Evolutionary conservation across 345 rosid species (phyloP).

Genomic region (Sonneratia caseolaris): DNA sequence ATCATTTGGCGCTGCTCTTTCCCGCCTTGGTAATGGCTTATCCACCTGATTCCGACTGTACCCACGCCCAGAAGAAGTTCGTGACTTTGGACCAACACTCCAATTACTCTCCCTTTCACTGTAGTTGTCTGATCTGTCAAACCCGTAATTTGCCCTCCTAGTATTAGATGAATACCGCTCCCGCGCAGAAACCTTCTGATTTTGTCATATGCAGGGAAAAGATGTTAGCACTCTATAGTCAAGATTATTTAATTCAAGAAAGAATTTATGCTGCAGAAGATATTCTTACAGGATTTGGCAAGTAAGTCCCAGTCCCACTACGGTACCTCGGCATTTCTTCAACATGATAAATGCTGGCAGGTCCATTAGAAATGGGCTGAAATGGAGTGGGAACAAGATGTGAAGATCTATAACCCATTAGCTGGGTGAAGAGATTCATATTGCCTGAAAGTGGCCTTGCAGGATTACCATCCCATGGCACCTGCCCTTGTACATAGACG

Average conservation of each 20-base stretch:
- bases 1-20: slow-evolving; percentile 33
- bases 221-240: slow-evolving; percentile 1
- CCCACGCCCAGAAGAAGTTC: slow-evolving; percentile 45
- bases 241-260: not conserved
- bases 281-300: slow-evolving; percentile 88
- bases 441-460: slow-evolving; percentile 62
- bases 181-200: slow-evolving; percentile 52
- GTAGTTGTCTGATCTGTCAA: slow-evolving; percentile 63
- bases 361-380: slow-evolving; percentile 56
- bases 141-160: slow-evolving; percentile 64
- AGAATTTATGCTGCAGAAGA: not conserved
- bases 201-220: slow-evolving; percentile 6
- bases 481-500: slow-evolving; percentile 51
- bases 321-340: slow-evolving; percentile 90
- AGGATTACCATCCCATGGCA: slow-evolving; percentile 73
- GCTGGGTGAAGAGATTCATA: slow-evolving; percentile 41
- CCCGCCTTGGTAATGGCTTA: slow-evolving; percentile 47
- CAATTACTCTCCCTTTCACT: slow-evolving; percentile 74
- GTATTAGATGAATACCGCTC: slow-evolving; percentile 52
- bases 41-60: slow-evolving; percentile 53
- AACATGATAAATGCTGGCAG: slow-evolving; percentile 51
- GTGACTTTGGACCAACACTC: slow-evolving; percentile 50
- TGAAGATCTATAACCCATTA: slow-evolving; percentile 46
- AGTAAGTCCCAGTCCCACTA: slow-evolving; percentile 88
- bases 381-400: slow-evolving; percentile 55